These are phyloP conservation scores for Pelargonium cotyledonis DNA, from an alignment of 441 rosid genomes.

Conservation along the genomic window DNA sequence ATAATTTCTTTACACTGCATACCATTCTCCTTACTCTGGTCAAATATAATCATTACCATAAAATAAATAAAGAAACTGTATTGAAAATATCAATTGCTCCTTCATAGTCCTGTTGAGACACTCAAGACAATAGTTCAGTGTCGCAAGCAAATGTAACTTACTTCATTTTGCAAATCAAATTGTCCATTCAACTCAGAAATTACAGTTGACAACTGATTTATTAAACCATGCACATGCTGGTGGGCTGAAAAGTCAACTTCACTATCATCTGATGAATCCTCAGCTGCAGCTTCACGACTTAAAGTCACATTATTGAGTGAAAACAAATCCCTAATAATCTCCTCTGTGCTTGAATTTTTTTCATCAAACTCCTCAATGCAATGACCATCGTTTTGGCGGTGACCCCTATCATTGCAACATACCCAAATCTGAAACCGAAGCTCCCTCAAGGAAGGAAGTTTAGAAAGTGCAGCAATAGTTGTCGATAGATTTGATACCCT, in stretches of 20 bases:
- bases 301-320: slow-evolving; percentile 22
- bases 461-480: slow-evolving; percentile 63
- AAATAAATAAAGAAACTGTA: neutral
- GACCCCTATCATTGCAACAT: slow-evolving; percentile 44
- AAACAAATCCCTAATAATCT: slow-evolving; percentile 32
- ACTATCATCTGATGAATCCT: slow-evolving; percentile 49
- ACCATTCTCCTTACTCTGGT: neutral
- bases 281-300: slow-evolving; percentile 32
- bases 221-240: slow-evolving; percentile 35
- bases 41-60: neutral
- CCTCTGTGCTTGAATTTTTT: slow-evolving; percentile 36
- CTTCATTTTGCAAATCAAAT: slow-evolving; percentile 42
- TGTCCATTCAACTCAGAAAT: slow-evolving; percentile 38
- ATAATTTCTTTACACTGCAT: neutral
- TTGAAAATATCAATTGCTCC: neutral
- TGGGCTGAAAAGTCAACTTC: slow-evolving; percentile 56
- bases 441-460: slow-evolving; percentile 56
- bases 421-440: slow-evolving; percentile 73
- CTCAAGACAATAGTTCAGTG: slow-evolving; percentile 4
- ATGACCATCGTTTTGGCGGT: slow-evolving; percentile 23
- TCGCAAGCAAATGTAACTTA: slow-evolving; percentile 20
- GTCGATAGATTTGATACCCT: slow-evolving; percentile 79
- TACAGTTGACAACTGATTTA: slow-evolving; percentile 29
- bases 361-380: slow-evolving; percentile 26
- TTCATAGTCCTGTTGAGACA: neutral